Conservation (phyloP, 208 protist species). For the Leishmania arabica region DNA sequence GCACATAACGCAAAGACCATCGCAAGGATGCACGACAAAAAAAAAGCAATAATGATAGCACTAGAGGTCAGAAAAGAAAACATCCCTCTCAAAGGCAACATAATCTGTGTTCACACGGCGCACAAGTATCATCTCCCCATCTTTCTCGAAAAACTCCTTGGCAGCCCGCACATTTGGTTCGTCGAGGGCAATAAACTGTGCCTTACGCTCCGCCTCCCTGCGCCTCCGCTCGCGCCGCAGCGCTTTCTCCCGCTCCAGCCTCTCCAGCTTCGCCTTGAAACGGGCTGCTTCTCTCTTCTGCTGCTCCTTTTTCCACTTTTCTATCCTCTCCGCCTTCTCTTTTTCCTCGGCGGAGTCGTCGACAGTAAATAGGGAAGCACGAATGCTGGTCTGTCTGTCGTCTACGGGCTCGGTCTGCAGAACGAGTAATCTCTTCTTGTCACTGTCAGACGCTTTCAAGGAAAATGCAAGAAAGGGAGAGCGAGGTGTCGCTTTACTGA, state of each 20-base stretch:
- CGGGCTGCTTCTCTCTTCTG: constrained; percentile 42
- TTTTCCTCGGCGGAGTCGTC: constrained; percentile 64
- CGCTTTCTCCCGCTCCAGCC: constrained; percentile 36
- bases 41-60: background rate
- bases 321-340: constrained; percentile 35
- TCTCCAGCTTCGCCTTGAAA: constrained; percentile 39
- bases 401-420: constrained; percentile 5
- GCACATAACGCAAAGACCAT: background rate
- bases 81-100: constrained; percentile 69
- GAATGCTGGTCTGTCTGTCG: constrained; percentile 7
- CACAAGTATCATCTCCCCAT: constrained; percentile 82
- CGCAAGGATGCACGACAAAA: background rate
- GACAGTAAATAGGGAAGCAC: constrained; percentile 19
- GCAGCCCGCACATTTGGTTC: constrained; percentile 46
- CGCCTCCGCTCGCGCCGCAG: constrained; percentile 39
- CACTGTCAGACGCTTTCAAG: constrained; percentile 2
- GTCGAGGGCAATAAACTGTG: constrained; percentile 49
- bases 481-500: background rate
- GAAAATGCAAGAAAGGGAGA: constrained; percentile 18
- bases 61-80: constrained; percentile 52
- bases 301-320: constrained; percentile 33
- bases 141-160: constrained; percentile 29
- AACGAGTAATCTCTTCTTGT: constrained; percentile 26
- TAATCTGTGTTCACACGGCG: constrained; percentile 52
- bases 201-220: constrained; percentile 45